Base-by-base conservation (phyloP, 2,329 filamentous ascomycete genomes). In the Fusarium annulatum region DNA sequence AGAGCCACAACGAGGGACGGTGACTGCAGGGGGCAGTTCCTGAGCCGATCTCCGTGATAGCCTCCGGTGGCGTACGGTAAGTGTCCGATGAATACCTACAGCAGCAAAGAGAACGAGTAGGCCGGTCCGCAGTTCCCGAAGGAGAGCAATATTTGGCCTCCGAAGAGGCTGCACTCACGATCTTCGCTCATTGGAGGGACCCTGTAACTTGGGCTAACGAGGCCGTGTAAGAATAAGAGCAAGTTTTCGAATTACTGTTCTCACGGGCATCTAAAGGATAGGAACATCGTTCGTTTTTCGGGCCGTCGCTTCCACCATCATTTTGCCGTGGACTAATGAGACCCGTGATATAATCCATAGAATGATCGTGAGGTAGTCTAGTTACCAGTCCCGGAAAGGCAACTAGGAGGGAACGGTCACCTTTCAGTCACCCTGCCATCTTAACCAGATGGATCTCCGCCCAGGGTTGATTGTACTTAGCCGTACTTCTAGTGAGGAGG, bases 241-340 rank as follows among this genome's bases (percentile, higher is more conserved):
- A 45, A 34, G 12, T 43, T 39, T 45, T 23, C 38, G 45, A 46
- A 39, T 19, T 26, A 48, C 51, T 42, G 43, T 64, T 56, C 52
- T 46, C 56, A 21, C 16, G 41, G 73, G 46, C 28, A n/a, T 73
- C 67, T 41, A 30, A 42, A 48, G 45, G 57, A 61, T 55, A 64
- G 42, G 33, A 52, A 45, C 41, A 49, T 61, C 52, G 39, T 58
- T 64, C 64, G 55, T 57, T 58, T 49, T 53, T 52, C 71, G 71
- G 71, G 71, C 71, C 71, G 72, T 74, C 72, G 72, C 72, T 75
- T 73, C 72, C 72, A 72, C 70, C 46, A 38, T 51, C 39, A 49
- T 42, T 61, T 38, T 55, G 21, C 65, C 67, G 46, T 57, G 39
- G 69, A 61, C 57, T 61, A 69, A 58, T 34, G 33, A 53, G 48